A percentile compares a stretch with the other conserved stretches of the same genome.
Evolutionary conservation across 441 rosid species (phyloP).

Genomic region (Melastoma candidum): DNA sequence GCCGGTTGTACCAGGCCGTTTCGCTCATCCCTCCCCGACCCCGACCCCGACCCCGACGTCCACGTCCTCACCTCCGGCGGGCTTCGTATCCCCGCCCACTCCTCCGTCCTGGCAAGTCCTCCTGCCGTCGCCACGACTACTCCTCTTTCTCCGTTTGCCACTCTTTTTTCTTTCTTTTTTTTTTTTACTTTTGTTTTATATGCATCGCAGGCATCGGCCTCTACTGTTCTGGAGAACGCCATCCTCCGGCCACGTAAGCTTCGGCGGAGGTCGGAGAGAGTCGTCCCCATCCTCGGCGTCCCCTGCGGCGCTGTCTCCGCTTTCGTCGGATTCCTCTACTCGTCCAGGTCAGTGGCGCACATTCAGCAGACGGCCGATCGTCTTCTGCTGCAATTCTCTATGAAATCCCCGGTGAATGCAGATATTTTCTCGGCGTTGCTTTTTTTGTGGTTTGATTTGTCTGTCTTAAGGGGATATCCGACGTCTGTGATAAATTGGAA

Average conservation of each 20-base stretch:
- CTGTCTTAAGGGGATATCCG: neutral
- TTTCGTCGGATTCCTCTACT: slow-evolving; percentile 52
- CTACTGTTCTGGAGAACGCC: slow-evolving; percentile 58
- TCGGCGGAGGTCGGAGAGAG: slow-evolving; percentile 36
- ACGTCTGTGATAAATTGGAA: neutral
- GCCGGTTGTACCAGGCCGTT: neutral
- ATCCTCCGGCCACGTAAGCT: slow-evolving; percentile 53
- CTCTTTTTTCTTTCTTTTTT: neutral
- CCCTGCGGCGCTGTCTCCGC: slow-evolving; percentile 66
- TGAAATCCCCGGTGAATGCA: too few relatives aligned
- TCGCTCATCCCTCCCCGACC: slow-evolving; percentile 6
- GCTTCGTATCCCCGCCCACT: slow-evolving; percentile 63
- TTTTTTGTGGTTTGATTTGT: too few relatives aligned
- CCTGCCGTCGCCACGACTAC: neutral
- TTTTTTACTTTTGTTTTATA: neutral
- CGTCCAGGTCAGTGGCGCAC: slow-evolving; percentile 7
- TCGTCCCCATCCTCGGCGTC: slow-evolving; percentile 68
- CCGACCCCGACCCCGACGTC: slow-evolving; percentile 36
- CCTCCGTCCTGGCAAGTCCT: slow-evolving; percentile 46
- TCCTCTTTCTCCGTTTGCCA: neutral
- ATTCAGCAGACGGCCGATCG: neutral
- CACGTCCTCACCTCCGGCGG: slow-evolving; percentile 58
- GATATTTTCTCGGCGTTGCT: too few relatives aligned
- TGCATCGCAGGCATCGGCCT: slow-evolving; percentile 45
- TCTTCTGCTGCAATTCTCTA: too few relatives aligned